phyloP scores from a whole-genome alignment of 805 yeast species.

The Ogataea naganishii region DNA sequence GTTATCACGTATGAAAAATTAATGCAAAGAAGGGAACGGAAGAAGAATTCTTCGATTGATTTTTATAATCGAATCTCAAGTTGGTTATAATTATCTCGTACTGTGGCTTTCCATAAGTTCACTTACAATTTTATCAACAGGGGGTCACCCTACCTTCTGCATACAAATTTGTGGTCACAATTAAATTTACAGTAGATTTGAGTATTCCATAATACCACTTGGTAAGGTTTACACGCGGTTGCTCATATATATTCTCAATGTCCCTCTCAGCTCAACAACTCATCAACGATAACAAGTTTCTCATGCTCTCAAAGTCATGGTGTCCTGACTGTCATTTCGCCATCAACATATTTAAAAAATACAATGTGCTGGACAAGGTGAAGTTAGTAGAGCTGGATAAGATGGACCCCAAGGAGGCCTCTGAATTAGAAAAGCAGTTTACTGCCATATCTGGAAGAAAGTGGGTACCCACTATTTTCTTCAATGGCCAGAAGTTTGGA shows the following conservation, averaged over 20 bases:
- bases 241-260: too few relatives aligned
- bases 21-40: neutral
- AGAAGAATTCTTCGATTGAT: too few relatives aligned
- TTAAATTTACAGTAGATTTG: too few relatives aligned
- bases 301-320: constrained; percentile 66
- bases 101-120: too few relatives aligned
- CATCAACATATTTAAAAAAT: constrained; percentile 43
- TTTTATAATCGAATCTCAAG: too few relatives aligned
- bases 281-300: constrained; percentile 34
- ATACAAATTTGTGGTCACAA: too few relatives aligned
- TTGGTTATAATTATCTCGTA: too few relatives aligned
- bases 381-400: constrained; percentile 56
- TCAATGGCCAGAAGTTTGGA: constrained; percentile 51
- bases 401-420: constrained; percentile 40
- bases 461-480: constrained; percentile 65
- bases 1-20: neutral
- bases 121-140: too few relatives aligned
- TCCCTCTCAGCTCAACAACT: constrained; percentile 44
- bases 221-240: too few relatives aligned
- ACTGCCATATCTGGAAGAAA: constrained; percentile 48
- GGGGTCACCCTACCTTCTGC: too few relatives aligned
- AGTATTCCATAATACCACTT: too few relatives aligned
- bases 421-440: constrained; percentile 44
- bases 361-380: constrained; percentile 40
- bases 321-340: constrained; percentile 74